Conservation (phyloP, 257 asterid species). For the Dorcoceras hygrometricum region DNA sequence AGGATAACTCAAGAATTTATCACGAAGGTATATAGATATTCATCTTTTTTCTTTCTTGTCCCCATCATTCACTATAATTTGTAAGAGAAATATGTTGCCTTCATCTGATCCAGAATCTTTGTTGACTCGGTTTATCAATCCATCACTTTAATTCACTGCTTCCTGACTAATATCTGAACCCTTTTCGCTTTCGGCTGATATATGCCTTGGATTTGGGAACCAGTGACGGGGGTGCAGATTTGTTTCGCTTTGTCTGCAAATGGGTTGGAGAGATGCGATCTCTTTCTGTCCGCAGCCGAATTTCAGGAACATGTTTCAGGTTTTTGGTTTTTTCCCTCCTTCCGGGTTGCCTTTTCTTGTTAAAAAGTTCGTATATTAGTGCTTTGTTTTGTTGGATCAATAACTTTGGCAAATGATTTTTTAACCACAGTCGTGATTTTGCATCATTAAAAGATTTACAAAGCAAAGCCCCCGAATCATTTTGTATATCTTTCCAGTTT, state of each 20-base stretch:
- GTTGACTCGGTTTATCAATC: no score
- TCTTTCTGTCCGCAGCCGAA: not conserved
- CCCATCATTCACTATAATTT: not conserved
- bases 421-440: no score
- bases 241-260: not conserved
- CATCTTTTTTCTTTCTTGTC: not conserved
- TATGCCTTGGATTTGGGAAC: not conserved
- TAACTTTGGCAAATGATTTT: no score
- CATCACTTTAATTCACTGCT: not conserved
- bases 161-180: no score
- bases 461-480: no score
- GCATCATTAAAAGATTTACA: no score
- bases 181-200: not conserved
- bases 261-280: not conserved
- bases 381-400: no score
- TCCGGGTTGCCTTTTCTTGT: not conserved
- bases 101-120: not conserved
- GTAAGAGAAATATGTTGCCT: not conserved
- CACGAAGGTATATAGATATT: not conserved
- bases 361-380: no score
- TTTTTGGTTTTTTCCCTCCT: not conserved
- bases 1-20: not conserved
- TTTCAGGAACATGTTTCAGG: constrained; percentile 2
- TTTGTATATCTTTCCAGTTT: no score
- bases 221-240: not conserved